phyloP scores from a whole-genome alignment of 495 filamentous ascomycete species.

The Penicillium flavigenum region DNA sequence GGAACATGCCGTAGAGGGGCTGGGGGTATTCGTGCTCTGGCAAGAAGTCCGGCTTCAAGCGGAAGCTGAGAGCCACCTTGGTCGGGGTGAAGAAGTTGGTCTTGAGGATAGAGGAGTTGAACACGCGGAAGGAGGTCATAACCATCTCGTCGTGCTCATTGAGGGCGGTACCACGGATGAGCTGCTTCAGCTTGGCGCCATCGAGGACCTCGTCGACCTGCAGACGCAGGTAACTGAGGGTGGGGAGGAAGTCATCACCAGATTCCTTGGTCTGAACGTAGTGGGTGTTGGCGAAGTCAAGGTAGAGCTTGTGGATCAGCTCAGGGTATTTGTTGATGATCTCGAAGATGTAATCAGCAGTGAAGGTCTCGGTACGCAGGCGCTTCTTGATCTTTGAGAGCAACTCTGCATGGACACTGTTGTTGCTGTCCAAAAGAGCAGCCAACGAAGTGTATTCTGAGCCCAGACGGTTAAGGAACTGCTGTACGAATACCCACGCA shows the following conservation, averaged over 20 bases:
- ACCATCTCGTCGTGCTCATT: slow-evolving; percentile 99
- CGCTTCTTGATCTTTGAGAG: slow-evolving; percentile 95
- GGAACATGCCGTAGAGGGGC: slow-evolving; percentile 95
- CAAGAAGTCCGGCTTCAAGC: slow-evolving; percentile 84
- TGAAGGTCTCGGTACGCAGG: slow-evolving; percentile 94
- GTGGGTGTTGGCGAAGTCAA: slow-evolving; percentile 88
- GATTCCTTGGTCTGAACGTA: slow-evolving; percentile 77
- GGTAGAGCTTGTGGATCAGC: slow-evolving; percentile 82
- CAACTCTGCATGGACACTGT: slow-evolving; percentile 82
- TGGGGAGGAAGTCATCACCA: slow-evolving; percentile 77
- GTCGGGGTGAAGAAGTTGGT: slow-evolving; percentile 99
- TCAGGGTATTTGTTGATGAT: slow-evolving; percentile 92
- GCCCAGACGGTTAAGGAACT: slow-evolving; percentile 93
- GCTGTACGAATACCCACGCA: slow-evolving; percentile 94
- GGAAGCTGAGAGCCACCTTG: slow-evolving; percentile 97
- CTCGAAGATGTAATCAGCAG: slow-evolving; percentile 93
- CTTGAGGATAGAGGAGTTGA: slow-evolving; percentile 88
- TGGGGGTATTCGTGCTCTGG: slow-evolving; percentile 90
- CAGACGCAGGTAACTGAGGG: slow-evolving; percentile 72
- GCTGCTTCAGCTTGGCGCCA: slow-evolving; percentile 71
- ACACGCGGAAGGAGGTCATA: slow-evolving; percentile 93
- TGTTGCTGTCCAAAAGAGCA: slow-evolving; percentile 76
- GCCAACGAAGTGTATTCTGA: slow-evolving; percentile 86
- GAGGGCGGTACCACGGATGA: slow-evolving; percentile 74
- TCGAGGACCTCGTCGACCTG: slow-evolving; percentile 75